Evolutionary conservation across 345 rosid species (phyloP).

Genomic region (Populus simonii): DNA sequence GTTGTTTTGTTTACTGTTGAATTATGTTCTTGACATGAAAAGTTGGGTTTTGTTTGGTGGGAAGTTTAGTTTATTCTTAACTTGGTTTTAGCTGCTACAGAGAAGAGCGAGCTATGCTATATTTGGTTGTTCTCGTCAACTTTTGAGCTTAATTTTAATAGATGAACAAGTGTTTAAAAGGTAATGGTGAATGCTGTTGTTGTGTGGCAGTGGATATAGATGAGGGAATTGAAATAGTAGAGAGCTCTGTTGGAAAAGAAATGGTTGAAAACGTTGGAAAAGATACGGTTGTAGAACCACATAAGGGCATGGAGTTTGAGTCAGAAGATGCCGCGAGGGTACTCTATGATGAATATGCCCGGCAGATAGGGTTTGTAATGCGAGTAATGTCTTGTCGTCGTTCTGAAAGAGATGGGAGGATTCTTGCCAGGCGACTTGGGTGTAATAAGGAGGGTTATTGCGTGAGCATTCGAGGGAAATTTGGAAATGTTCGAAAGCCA

Average conservation of each 20-base stretch:
- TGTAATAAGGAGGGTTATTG: constrained; percentile 93
- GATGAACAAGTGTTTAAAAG: neutral
- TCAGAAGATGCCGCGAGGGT: constrained; percentile 86
- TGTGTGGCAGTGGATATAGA: constrained; percentile 52
- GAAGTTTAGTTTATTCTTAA: neutral
- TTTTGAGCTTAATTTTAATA: neutral
- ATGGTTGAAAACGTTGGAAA: constrained; percentile 29
- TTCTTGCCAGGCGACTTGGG: constrained; percentile 83
- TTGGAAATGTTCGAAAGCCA: constrained; percentile 65
- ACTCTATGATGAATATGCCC: constrained; percentile 81
- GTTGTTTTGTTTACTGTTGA: neutral
- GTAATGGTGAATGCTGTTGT: constrained; percentile 4
- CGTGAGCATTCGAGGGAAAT: constrained; percentile 73
- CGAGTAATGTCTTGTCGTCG: constrained; percentile 95
- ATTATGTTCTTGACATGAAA: neutral
- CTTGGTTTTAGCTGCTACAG: neutral
- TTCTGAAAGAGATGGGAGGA: constrained; percentile 86
- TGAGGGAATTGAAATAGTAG: constrained; percentile 36
- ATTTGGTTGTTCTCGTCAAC: neutral
- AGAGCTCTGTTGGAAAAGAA: constrained; percentile 38
- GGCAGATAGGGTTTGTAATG: constrained; percentile 78
- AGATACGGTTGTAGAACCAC: constrained; percentile 51
- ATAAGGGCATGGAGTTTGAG: constrained; percentile 79
- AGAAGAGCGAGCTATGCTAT: neutral
- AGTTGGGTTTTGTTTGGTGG: neutral